Evolutionary conservation across 2,329 filamentous ascomycete species (phyloP), one percentile per base, ranked within the genome.

Genomic region (Aspergillus sp.): DNA sequence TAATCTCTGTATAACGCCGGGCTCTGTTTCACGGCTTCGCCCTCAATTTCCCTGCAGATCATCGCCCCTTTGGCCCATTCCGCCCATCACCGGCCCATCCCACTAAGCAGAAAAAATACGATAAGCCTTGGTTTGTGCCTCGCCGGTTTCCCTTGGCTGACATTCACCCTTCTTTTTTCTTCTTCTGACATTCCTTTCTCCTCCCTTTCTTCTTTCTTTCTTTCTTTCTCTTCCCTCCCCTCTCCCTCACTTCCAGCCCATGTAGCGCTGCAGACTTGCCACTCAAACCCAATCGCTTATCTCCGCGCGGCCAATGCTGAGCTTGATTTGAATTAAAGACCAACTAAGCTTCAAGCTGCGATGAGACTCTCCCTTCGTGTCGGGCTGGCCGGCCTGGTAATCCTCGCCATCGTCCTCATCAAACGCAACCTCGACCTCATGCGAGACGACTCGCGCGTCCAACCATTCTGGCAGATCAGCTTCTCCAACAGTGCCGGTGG

Each of bases 371-470:
- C 55, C 33, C 43, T 47, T 53, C 53, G 60, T 53, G 50, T 60
- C 47, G 48, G 59, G 46, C 45, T 55, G 44, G 56, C 58, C 42
- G 57, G 52, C 49, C 56, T 65, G 39, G 54, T 64, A 40, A 51
- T 64, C 49, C 30, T 61, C 45, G 40, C 53, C 42, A 46, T 65
- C 33, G 29, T 62, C 47, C 46, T 64, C 26, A 44, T 64, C 43
- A 58, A 55, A 40, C 55, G 58, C 45, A 53, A 54, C 29, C 37
- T 59, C 40, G 48, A 52, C 35, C 31, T 47, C 38, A 36, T 50
- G 31, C 44, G 50, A 41, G 45, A 55, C 39, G 43, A 44, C 33
- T 46, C 50, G 38, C 47, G 42, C 10, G 49, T 58, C n/a, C 49
- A 48, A 33, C 52, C 54, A 10, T 50, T 60, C 48, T 62, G 56